Conservation (phyloP, 345 rosid genomes). For the Brassica cretica region DNA sequence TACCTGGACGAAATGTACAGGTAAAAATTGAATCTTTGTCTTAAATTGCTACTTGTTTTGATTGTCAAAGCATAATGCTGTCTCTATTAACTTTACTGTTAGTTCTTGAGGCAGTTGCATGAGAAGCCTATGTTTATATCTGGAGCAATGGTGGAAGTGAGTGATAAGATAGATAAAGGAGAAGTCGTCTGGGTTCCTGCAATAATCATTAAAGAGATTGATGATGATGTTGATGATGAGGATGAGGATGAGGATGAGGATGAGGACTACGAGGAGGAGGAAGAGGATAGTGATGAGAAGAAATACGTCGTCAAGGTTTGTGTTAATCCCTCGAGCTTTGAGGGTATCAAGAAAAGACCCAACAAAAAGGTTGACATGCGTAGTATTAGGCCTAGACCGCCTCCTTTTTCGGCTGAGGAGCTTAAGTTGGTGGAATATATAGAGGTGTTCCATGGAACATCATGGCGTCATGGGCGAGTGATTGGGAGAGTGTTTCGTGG, state of each 20-base stretch:
- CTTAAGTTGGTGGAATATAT: slow-evolving; percentile 49
- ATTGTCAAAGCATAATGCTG: background rate
- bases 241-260: background rate
- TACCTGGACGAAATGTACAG: slow-evolving; percentile 31
- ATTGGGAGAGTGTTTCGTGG: slow-evolving; percentile 1
- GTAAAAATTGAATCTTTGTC: background rate
- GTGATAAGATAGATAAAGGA: background rate
- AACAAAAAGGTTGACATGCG: slow-evolving; percentile 15
- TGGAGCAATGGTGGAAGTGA: slow-evolving; percentile 29
- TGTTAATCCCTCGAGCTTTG: slow-evolving; percentile 20
- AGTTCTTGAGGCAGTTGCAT: slow-evolving; percentile 5
- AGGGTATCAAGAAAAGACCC: slow-evolving; percentile 30
- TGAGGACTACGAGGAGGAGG: slow-evolving; percentile 30
- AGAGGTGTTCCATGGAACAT: slow-evolving; percentile 28
- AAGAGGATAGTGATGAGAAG: slow-evolving; percentile 2
- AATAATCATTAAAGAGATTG: slow-evolving; percentile 44
- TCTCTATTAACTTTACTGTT: background rate
- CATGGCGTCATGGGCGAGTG: slow-evolving; percentile 23
- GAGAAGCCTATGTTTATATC: slow-evolving; percentile 10
- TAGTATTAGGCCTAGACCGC: slow-evolving; percentile 42
- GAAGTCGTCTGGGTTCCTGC: slow-evolving; percentile 18
- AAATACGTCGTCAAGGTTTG: slow-evolving; percentile 36
- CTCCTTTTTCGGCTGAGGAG: slow-evolving; percentile 39
- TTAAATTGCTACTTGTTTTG: background rate
- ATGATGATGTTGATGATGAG: slow-evolving; percentile 5